These are phyloP conservation scores for Echinosphaeria canescens DNA, from an alignment of 2,329 filamentous ascomycete genomes.

Conservation along the genomic window DNA sequence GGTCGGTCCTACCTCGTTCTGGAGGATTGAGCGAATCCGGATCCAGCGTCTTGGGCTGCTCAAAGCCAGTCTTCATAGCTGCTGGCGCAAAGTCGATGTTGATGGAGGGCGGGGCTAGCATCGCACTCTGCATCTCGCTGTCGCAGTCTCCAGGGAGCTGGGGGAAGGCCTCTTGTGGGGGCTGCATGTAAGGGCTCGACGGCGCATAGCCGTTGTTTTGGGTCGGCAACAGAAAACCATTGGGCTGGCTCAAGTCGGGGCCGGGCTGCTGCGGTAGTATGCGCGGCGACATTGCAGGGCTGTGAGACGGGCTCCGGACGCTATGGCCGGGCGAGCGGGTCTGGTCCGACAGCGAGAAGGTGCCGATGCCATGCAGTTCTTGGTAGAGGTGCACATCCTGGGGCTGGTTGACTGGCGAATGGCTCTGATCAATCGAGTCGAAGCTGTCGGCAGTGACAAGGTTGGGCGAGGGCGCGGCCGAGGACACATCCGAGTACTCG, in stretches of 20 bases:
- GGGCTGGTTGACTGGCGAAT: constrained; percentile 62
- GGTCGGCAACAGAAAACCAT: constrained; percentile 18
- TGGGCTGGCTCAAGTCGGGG: constrained; percentile 26
- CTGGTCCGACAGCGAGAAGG: constrained; percentile 59
- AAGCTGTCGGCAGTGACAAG: constrained; percentile 60
- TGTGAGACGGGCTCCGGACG: constrained; percentile 64
- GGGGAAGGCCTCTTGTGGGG: constrained; percentile 31
- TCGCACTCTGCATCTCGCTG: constrained; percentile 45
- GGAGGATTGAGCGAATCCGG: constrained; percentile 72
- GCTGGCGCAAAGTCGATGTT: constrained; percentile 83
- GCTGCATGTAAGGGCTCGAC: constrained; percentile 17
- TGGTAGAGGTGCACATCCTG: constrained; percentile 55
- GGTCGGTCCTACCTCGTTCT: constrained; percentile 40
- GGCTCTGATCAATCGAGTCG: constrained; percentile 45
- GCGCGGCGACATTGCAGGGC: constrained; percentile 42
- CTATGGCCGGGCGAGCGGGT: constrained; percentile 34
- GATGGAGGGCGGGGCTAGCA: constrained; percentile 85
- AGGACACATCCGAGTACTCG: constrained; percentile 84
- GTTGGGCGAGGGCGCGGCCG: constrained; percentile 66
- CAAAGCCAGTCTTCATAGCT: constrained; percentile 42
- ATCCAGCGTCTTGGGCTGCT: constrained; percentile 42
- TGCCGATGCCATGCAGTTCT: constrained; percentile 55
- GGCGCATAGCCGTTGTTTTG: constrained; percentile 16
- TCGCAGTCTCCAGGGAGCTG: constrained; percentile 21
- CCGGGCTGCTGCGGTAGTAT: constrained; percentile 34